phyloP scores from a whole-genome alignment of 352 stramenopile species.

The Hyaloperonospora brassicae region DNA sequence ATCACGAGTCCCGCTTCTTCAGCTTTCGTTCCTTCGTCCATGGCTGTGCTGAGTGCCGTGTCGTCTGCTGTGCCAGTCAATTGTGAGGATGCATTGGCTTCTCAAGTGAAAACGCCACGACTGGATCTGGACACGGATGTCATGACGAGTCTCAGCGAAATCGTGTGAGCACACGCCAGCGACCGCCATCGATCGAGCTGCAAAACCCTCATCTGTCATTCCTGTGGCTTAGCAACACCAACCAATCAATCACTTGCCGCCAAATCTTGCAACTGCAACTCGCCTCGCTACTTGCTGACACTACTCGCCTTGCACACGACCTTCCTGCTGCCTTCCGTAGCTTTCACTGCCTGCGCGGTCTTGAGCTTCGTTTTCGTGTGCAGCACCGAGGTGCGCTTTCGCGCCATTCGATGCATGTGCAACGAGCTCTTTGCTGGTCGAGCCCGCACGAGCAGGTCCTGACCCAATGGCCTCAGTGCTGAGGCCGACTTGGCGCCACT shows the following conservation, averaged over 20 bases:
- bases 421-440: conserved; percentile 66
- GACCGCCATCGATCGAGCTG: no score
- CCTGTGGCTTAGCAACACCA: no score
- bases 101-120: conserved; percentile 38
- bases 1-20: conserved; percentile 6
- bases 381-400: conserved; percentile 65
- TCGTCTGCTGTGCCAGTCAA: conserved; percentile 8
- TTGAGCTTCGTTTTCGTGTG: conserved; percentile 52
- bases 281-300: conserved; percentile 26
- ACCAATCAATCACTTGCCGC: conserved; percentile 11
- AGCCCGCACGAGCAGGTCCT: conserved; percentile 49
- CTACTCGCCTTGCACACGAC: conserved; percentile 42
- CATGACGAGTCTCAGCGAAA: conserved; percentile 44
- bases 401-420: conserved; percentile 73
- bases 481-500: not conserved
- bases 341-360: conserved; percentile 29
- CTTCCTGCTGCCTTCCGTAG: conserved; percentile 35
- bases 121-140: conserved; percentile 59
- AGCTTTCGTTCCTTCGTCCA: not conserved
- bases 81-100: conserved; percentile 13
- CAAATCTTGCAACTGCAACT: not conserved
- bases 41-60: conserved; percentile 8
- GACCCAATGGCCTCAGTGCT: conserved; percentile 40
- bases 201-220: no score
- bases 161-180: conserved; percentile 30